A percentile compares a stretch with the other conserved stretches of the same genome.
Conservation (phyloP, 305 asterid species). For the Solanum hybrid region DNA sequence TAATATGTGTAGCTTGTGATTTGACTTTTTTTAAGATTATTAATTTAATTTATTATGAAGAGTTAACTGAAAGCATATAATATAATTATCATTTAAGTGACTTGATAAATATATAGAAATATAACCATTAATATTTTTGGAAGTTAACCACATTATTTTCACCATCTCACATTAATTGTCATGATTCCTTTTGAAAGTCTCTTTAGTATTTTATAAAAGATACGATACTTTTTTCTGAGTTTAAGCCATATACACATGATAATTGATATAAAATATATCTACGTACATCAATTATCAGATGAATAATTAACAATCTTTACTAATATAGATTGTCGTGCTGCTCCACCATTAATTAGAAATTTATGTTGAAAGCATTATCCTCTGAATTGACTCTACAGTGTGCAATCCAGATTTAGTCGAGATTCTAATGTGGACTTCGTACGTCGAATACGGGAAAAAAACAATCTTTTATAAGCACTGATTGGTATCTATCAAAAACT, state of each 20-base stretch:
- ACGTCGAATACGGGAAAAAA: fast-evolving
- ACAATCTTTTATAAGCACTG: background rate
- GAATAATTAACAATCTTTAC: background rate
- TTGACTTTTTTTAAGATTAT: background rate
- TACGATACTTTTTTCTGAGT: background rate
- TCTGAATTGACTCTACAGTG: fast-evolving
- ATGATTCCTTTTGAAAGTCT: background rate
- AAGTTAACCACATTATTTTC: background rate
- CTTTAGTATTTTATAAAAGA: background rate
- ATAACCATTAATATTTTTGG: background rate
- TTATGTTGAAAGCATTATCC: background rate
- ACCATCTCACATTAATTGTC: background rate
- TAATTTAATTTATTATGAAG: background rate
- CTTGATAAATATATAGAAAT: background rate
- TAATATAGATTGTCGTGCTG: background rate
- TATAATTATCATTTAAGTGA: background rate
- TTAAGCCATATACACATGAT: background rate
- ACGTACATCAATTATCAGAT: background rate
- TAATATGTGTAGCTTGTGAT: background rate
- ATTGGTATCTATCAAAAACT: background rate
- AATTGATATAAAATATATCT: background rate
- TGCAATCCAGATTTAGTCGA: no score
- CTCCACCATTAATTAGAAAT: background rate
- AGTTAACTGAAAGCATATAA: background rate
- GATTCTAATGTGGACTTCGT: fast-evolving